Conservation (phyloP, 1,284 basidiomycete genomes). For the Sphaerobolus stellatus region DNA sequence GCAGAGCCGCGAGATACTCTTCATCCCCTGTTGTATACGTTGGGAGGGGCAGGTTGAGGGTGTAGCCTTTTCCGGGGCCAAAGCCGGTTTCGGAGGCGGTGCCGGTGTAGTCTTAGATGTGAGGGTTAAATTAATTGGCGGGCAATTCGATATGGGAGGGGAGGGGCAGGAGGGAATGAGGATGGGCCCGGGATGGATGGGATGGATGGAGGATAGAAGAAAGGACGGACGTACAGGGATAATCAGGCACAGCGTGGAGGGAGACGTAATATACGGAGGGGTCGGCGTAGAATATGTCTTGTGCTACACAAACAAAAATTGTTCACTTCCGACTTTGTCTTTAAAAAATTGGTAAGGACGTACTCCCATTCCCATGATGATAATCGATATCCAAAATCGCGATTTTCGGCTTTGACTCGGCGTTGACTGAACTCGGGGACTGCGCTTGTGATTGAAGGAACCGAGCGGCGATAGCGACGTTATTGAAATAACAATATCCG, state of each 20-base stretch:
- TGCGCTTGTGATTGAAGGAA: conserved; percentile 29
- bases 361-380: conserved; percentile 41
- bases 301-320: conserved; percentile 27
- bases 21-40: conserved; percentile 27
- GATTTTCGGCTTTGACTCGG: conserved; percentile 15
- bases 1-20: conserved; percentile 27
- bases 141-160: not conserved
- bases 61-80: conserved; percentile 27
- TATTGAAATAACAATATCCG: conserved; percentile 40
- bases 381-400: conserved; percentile 42
- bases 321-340: no score
- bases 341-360: conserved; percentile 12
- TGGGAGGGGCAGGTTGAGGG: conserved; percentile 35
- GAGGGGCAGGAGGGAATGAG: not conserved
- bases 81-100: conserved; percentile 28
- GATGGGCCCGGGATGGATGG: not conserved
- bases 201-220: not conserved
- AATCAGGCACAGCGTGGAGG: conserved; percentile 35
- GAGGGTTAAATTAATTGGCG: not conserved
- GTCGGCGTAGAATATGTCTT: conserved; percentile 37
- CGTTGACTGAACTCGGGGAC: not conserved
- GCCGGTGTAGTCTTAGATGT: conserved; percentile 37
- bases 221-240: conserved; percentile 32
- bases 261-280: conserved; percentile 35
- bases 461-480: conserved; percentile 34